Evolutionary conservation across 2,329 filamentous ascomycete species (phyloP), one percentile per base, ranked within the genome.

Genomic region (Beauveria varroae): DNA sequence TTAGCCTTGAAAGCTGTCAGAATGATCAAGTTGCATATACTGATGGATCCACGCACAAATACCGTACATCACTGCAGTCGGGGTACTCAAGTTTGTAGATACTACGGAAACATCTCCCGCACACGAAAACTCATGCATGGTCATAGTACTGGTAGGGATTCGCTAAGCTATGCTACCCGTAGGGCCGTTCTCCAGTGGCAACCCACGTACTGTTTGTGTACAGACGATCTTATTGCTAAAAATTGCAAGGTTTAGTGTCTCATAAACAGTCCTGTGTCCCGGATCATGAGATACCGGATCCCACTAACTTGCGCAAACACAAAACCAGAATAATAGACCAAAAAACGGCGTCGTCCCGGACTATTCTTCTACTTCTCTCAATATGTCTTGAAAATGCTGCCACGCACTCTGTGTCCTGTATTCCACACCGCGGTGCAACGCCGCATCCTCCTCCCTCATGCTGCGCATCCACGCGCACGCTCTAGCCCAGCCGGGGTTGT

Each of bases 401-500:
- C 37, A 52, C 3, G 40, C 14, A 8, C 3, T 53, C 8, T 60
- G 37, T 46, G 49, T 24, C 14, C 57, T 46, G 40, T 26, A 28
- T 43, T 60, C 40, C 37, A 60, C 46, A 18, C 24, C n/a, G 20
- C 50, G 58, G 16, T 10, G 20, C 16, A 30, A 8, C 5, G 8
- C 50, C 20, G 18, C 43, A 3, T 54, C 50, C 3, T 40, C 28
- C 24, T 49, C 26, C 12, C 51, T 37, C 26, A 14, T 65, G 50
- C 75, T 68, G 18, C 75, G 73, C 62, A 77, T 63, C 65, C 74
- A 76, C 16, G 66, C 69, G 22, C 71, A 74, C 3, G 75, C 78
- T 50, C 72, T 72, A 37, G 78, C 55, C 81, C 81, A 83, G 1
- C 69, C 71, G 1, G 76, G 71, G 57, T 83, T 78, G 2, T 71